Evolutionary conservation across 345 rosid genomes (phyloP), one percentile per base, ranked within the genome.

Genomic region (Salix suchowensis): DNA sequence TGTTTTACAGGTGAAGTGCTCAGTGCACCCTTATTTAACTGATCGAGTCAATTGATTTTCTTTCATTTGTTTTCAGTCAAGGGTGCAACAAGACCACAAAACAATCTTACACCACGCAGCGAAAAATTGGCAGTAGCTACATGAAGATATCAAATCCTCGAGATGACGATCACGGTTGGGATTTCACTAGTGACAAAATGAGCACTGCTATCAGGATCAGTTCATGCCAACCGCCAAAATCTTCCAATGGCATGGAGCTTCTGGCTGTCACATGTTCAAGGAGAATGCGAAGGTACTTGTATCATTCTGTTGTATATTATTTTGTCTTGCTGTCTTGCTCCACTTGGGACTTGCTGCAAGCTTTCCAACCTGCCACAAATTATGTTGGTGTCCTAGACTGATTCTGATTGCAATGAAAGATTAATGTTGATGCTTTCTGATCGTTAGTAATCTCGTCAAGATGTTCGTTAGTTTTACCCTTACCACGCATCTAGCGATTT

Each of bases 61-160:
- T 66, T 83, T 37, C 65, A 54, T 40, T 76, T 74, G 11, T 78
- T 79, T 73, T 44, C 87, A 83, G 87, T 79, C 37, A 84, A 52
- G 73, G 71, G 72, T 0, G 67, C 75, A 42, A 34, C 79, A 19
- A 76, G 80, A 73, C 26, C 76, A 40, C 77, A 67, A 39, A 40
- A 39, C 5, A 80, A 75, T 70, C 74, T 74, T 23, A 23, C 46
- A 48, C 77, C 66, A 5, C 75, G 50, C n/a, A 78, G 70, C 68
- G 69, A 78, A 77, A 85, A 79, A 11, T 52, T 75, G 61, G 82
- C 82, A 21, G 34, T 74, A 40, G 67, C 80, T 13, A 14, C 79
- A 71, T 82, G 77, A 85, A 65, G 21, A 34, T 36, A 65, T 36
- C 34, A 15, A 2, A 48, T 16, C 13, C 9, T 19, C 13, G 42